Evolutionary conservation across 192 early-diverging fungal species (phyloP), one percentile per base, ranked within the genome.

Genomic region (Coemansia sp.): DNA sequence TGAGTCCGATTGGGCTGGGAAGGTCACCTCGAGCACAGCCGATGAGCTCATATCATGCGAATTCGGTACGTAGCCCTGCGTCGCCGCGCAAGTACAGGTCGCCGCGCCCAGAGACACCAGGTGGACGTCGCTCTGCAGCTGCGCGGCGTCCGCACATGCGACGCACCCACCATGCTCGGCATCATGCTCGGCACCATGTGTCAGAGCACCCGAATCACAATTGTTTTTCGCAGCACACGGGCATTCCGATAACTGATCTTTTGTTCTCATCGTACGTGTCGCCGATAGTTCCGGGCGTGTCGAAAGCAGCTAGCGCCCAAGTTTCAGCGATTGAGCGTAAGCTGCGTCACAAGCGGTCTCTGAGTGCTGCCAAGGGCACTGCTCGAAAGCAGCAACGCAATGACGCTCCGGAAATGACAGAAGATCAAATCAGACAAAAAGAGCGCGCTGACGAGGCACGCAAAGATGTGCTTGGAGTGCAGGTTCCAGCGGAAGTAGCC

Each of bases 181-280:
- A 71, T 4, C 80, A 64, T 7, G 65, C 56, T 9, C 31, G 65
- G 11, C 75, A 71, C 7, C 74, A 61, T 11, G 68, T 74, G 14
- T 62, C 56, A 1, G 80, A 82, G 49, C 80, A 82, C 62, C 82
- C 85, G 2, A 90, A 90, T 61, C 89, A 90, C 53, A 82, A 86
- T 51, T 87, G 89, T 41, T 95, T 91, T 74, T 84, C 94, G n/a
- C 78, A 83, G 38, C 92, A 94, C 61, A 90, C 88, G 2, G 87
- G 86, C 5, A 88, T 89, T 3, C 85, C 87, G 7, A 75, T 94
- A 29, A 82, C 88, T 48, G 87, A 88, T 22, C 87, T 94, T 12
- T 67, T 91, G n/a, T 87, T 92, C 56, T 92, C 91, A 1, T 82
- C 80, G 19, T 82, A 74, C 38, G 75, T 82, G 29, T 45, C 74